phyloP scores from a whole-genome alignment of 2,329 filamentous ascomycete species.

The Aspergillus transmontanensis region DNA sequence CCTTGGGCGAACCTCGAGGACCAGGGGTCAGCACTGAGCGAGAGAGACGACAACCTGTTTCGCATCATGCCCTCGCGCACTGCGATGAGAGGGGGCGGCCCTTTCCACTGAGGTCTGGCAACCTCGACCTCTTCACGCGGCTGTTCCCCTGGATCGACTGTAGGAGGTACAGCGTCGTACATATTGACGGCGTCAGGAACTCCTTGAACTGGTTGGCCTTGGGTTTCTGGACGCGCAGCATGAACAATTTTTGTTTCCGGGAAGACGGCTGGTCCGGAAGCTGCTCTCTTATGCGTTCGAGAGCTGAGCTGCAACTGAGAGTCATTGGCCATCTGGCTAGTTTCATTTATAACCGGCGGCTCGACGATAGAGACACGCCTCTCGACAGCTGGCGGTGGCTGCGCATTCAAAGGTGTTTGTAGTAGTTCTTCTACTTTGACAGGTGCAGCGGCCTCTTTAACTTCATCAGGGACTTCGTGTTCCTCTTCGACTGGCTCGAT shows the following conservation, averaged over 20 bases:
- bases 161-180: conserved; percentile 27
- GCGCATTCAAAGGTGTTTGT: conserved; percentile 60
- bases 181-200: background rate
- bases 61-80: conserved; percentile 57
- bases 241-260: conserved; percentile 8
- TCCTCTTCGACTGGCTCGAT: conserved; percentile 41
- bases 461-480: conserved; percentile 31
- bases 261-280: conserved; percentile 8
- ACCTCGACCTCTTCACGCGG: conserved; percentile 20
- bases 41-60: conserved; percentile 40
- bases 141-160: conserved; percentile 17
- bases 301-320: conserved; percentile 11
- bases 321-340: conserved; percentile 17
- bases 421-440: conserved; percentile 67
- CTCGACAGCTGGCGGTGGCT: conserved; percentile 43
- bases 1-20: conserved; percentile 29
- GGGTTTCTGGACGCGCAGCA: conserved; percentile 8
- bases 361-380: conserved; percentile 17
- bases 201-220: conserved; percentile 8
- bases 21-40: conserved; percentile 36
- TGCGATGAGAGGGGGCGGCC: conserved; percentile 53
- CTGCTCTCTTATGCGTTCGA: conserved; percentile 15
- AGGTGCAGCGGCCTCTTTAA: conserved; percentile 60
- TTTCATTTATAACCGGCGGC: conserved; percentile 16
- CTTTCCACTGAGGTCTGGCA: conserved; percentile 27